Percentiles rank a stretch among this genome's conserved stretches.
These are phyloP conservation scores for Cyphellophora attinorum DNA, from an alignment of 2,329 filamentous ascomycete species.

Conservation along the genomic window DNA sequence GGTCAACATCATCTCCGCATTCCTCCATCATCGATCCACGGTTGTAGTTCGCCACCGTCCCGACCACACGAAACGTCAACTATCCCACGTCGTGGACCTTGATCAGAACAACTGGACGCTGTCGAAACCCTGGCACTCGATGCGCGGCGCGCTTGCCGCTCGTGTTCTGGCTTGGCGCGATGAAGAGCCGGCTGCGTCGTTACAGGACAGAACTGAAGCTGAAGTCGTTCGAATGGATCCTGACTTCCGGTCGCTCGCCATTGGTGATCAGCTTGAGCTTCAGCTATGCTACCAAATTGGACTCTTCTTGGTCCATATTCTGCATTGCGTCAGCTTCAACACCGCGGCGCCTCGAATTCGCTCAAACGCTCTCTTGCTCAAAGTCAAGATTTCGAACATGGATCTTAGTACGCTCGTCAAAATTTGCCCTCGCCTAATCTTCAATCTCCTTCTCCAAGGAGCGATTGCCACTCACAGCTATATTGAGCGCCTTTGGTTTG, in stretches of 20 bases:
- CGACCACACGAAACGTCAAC: neutral
- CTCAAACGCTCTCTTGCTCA: constrained; percentile 7
- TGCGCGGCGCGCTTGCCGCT: constrained; percentile 5
- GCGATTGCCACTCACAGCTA: constrained; percentile 3
- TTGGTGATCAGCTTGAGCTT: constrained; percentile 4
- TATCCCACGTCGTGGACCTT: constrained; percentile 7
- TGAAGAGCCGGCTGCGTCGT: constrained; percentile 6
- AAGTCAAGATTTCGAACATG: constrained; percentile 9
- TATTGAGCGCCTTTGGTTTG: constrained; percentile 9
- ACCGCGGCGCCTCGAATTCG: constrained; percentile 7
- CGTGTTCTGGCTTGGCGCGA: constrained; percentile 10
- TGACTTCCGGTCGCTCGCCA: constrained; percentile 1
- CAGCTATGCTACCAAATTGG: constrained; percentile 13
- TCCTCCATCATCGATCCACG: constrained; percentile 6
- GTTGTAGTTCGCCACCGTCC: constrained; percentile 5
- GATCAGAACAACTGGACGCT: constrained; percentile 8
- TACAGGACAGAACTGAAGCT: constrained; percentile 4
- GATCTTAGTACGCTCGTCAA: constrained; percentile 4
- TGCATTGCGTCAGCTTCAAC: constrained; percentile 13
- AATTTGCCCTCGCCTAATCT: constrained; percentile 6
- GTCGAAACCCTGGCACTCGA: constrained; percentile 11
- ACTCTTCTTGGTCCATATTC: constrained; percentile 10
- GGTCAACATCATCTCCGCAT: constrained; percentile 13
- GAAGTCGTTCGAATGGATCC: constrained; percentile 9
- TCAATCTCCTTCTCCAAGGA: constrained; percentile 11